phyloP scores from a whole-genome alignment of 1,284 basidiomycete species.

The Apiotrichum gracile region DNA sequence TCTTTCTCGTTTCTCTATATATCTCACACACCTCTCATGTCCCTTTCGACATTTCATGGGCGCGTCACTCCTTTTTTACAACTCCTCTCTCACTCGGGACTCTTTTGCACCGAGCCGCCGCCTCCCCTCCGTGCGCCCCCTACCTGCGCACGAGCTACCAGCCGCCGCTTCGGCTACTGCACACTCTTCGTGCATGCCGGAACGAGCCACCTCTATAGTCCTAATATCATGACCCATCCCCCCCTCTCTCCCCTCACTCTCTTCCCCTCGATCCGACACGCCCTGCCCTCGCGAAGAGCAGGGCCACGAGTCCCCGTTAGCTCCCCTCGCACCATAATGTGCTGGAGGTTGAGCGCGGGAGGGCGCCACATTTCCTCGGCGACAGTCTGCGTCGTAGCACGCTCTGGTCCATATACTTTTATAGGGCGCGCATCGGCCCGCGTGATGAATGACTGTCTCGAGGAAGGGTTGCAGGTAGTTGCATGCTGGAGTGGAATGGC shows the following conservation, averaged over 20 bases:
- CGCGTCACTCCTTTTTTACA: neutral
- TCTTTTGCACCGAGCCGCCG: neutral
- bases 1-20: neutral
- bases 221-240: slow-evolving; percentile 2
- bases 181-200: neutral
- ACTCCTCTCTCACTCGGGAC: neutral
- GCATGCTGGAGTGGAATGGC: too few relatives aligned
- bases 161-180: neutral
- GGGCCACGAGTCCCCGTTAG: slow-evolving; percentile 27
- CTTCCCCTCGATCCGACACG: slow-evolving; percentile 2
- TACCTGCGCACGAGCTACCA: neutral
- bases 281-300: slow-evolving; percentile 13
- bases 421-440: neutral
- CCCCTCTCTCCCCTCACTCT: neutral
- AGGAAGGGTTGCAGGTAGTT: neutral
- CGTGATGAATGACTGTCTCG: neutral
- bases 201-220: neutral
- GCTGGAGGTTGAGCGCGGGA: slow-evolving; percentile 34
- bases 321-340: slow-evolving; percentile 18
- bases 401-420: neutral
- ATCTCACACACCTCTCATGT: neutral
- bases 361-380: slow-evolving; percentile 24
- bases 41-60: neutral
- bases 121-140: neutral
- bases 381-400: neutral